Evolutionary conservation across 805 yeast genomes (phyloP), one percentile per base, ranked within the genome.

Genomic region (Teunomyces tritomae): DNA sequence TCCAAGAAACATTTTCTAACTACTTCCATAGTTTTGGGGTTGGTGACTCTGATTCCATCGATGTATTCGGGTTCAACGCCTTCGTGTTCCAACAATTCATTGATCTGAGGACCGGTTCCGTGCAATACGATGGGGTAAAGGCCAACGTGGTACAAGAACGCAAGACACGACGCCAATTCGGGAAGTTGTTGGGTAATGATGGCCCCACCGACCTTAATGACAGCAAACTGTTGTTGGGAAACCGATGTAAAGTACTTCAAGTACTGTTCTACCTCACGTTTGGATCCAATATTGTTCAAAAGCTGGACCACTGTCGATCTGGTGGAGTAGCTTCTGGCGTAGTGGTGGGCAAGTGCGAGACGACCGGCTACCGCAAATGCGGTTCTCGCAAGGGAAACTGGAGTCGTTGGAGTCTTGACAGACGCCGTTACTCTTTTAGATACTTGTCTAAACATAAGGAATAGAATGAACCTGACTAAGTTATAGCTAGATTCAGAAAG

Each of bases 101-200:
- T 94, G 72, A 94, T 94, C 71, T 94, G 99, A 5, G 99, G 99
- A 14, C 99, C 99, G 1, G 99, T 94, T 27, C 99, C 99, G 64
- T 94, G 99, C 49, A 94, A 78, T 8, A 94, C 96, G 52, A 94
- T 90, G 24, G 99, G 99, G 61, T 90, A 94, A 50, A 94, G 79
- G 9, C 99, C 99, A 44, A 94, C 96, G 63, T 94, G 99, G 74
- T 94, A 94, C 55, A 94, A 75, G 69, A 94, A 94, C 4, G 98
- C 97, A 54, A 94, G 76, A 62, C 97, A 91, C 0, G 96, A 88
- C 0, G 99, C 99, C 57, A 94, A 75, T 70, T 92, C 96, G 8
- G 90, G 87, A 53, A 94, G 73, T 59, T 92, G 94, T 57, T 94
- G 95, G 41, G 98, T 92, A 67, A 94, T 94, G 61, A 94, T 92